A percentile compares a stretch with the other conserved stretches of the same genome.
Evolutionary conservation across 257 asterid species (phyloP).

Genomic region (Verbascum thapsus): DNA sequence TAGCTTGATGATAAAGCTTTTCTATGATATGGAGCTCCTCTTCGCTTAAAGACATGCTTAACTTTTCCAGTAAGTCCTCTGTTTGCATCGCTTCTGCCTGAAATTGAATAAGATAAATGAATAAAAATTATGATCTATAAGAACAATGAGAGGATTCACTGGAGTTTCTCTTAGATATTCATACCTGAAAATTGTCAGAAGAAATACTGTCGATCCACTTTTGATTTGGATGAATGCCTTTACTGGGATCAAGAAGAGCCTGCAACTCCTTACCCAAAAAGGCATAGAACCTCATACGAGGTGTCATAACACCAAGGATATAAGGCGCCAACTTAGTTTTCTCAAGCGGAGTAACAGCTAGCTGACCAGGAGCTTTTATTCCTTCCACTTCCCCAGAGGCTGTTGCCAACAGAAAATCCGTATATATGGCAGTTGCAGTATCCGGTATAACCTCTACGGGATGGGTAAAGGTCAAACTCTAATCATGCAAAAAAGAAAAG

Average conservation of each 20-base stretch:
- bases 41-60: slow-evolving; percentile 86
- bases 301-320: slow-evolving; percentile 90
- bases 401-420: slow-evolving; percentile 83
- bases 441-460: slow-evolving; percentile 50
- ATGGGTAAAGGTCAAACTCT: slow-evolving; percentile 44
- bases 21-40: slow-evolving; percentile 84
- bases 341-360: slow-evolving; percentile 82
- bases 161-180: slow-evolving; percentile 6
- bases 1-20: slow-evolving; percentile 79
- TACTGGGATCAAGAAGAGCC: slow-evolving; percentile 41
- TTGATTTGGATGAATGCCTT: slow-evolving; percentile 63
- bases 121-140: neutral
- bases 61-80: slow-evolving; percentile 80
- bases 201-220: slow-evolving; percentile 78
- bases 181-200: slow-evolving; percentile 74
- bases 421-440: slow-evolving; percentile 70
- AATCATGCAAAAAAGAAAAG: slow-evolving; percentile 4
- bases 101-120: slow-evolving; percentile 15
- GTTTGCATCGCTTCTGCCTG: slow-evolving; percentile 69
- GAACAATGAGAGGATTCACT: neutral
- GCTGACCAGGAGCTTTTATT: slow-evolving; percentile 72
- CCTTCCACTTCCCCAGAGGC: slow-evolving; percentile 86
- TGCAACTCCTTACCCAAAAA: slow-evolving; percentile 73
- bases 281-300: slow-evolving; percentile 91
- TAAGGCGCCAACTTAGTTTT: slow-evolving; percentile 92